Conservation (phyloP, 2,329 filamentous ascomycete genomes). For the Aspergillus sclerotialis region DNA sequence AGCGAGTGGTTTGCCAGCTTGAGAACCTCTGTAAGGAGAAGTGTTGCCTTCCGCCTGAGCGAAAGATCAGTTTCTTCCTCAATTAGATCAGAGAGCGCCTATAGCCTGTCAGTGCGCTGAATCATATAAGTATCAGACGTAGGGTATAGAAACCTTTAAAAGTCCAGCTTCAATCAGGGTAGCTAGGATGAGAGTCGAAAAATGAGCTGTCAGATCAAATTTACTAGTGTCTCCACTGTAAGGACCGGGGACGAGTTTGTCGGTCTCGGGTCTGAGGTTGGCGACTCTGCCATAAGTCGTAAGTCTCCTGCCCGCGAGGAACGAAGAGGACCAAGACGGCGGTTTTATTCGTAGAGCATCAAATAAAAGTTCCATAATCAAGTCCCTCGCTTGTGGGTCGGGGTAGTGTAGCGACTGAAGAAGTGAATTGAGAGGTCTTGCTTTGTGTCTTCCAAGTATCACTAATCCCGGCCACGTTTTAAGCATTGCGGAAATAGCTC, state of each 20-base stretch:
- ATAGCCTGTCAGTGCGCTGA: slow-evolving; percentile 12
- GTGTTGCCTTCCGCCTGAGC: slow-evolving; percentile 78
- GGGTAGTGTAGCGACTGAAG: slow-evolving; percentile 58
- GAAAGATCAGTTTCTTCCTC: slow-evolving; percentile 43
- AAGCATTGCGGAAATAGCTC: slow-evolving; percentile 83
- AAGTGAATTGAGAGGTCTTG: slow-evolving; percentile 75
- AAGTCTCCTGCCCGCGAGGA: slow-evolving; percentile 81
- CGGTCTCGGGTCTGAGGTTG: slow-evolving; percentile 62
- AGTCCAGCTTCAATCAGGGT: slow-evolving; percentile 78
- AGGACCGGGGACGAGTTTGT: slow-evolving; percentile 45
- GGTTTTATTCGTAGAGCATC: slow-evolving; percentile 82
- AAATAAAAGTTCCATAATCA: slow-evolving; percentile 83
- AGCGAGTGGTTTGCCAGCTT: slow-evolving; percentile 82
- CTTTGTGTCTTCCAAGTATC: slow-evolving; percentile 79
- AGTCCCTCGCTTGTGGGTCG: slow-evolving; percentile 55
- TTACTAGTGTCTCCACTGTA: slow-evolving; percentile 61
- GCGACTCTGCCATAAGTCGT: slow-evolving; percentile 96
- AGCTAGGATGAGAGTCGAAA: slow-evolving; percentile 79
- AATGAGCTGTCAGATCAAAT: slow-evolving; percentile 81
- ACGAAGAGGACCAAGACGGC: slow-evolving; percentile 90
- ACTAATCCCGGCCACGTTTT: slow-evolving; percentile 93
- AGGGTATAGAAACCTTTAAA: slow-evolving; percentile 37
- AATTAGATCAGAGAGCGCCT: slow-evolving; percentile 44
- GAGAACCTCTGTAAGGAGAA: slow-evolving; percentile 84
- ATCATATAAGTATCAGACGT: neutral